Percentiles rank a stretch among this genome's conserved stretches.
Evolutionary conservation across 495 filamentous ascomycete species (phyloP).

Genomic region (Penicillium chermesinum): DNA sequence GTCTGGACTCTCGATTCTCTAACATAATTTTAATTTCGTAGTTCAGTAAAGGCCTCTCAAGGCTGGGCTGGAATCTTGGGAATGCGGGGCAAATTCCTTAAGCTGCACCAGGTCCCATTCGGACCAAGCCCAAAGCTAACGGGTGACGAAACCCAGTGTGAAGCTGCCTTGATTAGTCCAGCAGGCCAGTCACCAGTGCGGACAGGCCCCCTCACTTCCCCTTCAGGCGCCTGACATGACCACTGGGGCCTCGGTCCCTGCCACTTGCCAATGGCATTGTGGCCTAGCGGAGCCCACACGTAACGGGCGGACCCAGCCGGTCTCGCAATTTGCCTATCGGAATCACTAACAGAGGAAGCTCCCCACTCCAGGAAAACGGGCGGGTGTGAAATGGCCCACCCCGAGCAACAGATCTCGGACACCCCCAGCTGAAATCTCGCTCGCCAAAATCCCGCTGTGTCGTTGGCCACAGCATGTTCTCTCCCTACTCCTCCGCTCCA

Average conservation of each 20-base stretch:
- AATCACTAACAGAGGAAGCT: neutral
- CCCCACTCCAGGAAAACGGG: slow-evolving; percentile 2
- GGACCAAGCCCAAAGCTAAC: no score
- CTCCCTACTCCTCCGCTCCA: slow-evolving; percentile 13
- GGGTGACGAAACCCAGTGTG: neutral
- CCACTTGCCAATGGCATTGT: neutral
- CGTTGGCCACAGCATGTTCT: slow-evolving; percentile 28
- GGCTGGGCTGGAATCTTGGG: no score
- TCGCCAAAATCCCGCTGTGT: slow-evolving; percentile 25
- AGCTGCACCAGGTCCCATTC: no score
- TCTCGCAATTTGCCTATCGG: neutral
- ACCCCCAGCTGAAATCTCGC: slow-evolving; percentile 27
- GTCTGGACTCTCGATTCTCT: no score
- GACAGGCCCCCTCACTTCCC: neutral
- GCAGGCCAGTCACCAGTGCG: slow-evolving; percentile 3
- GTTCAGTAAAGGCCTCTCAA: no score
- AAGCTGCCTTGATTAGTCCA: neutral
- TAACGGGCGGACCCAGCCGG: neutral
- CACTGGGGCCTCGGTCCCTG: neutral
- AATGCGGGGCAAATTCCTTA: neutral
- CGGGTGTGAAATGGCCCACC: slow-evolving; percentile 9
- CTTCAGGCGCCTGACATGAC: neutral
- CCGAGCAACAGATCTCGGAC: slow-evolving; percentile 27
- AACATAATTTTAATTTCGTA: no score
- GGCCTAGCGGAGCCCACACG: neutral